Conservation (phyloP, 345 rosid genomes). For the Brassica napus region Da-Ae NC_063437.1:5600001-5600500, state of each 20-base stretch:
- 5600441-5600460: too few relatives aligned
- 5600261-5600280: background rate
- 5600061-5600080: background rate
- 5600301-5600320: too few relatives aligned
- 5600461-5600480: too few relatives aligned
- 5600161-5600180: background rate
- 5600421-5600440: too few relatives aligned
- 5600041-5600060: background rate
- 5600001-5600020: background rate
- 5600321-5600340: too few relatives aligned
- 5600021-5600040: background rate
- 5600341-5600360: too few relatives aligned
- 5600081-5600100: background rate
- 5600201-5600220: background rate
- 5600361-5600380: too few relatives aligned
- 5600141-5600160: background rate
- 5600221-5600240: background rate
- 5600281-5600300: too few relatives aligned
- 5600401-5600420: too few relatives aligned
- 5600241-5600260: background rate
- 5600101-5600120: background rate
- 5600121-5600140: background rate
- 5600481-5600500: too few relatives aligned
- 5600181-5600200: background rate
- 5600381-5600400: too few relatives aligned